Percentiles rank a stretch among this genome's conserved stretches.
phyloP scores from a whole-genome alignment of 192 early-diverging fungal genomes.

The Chytriomyces sp. region DNA sequence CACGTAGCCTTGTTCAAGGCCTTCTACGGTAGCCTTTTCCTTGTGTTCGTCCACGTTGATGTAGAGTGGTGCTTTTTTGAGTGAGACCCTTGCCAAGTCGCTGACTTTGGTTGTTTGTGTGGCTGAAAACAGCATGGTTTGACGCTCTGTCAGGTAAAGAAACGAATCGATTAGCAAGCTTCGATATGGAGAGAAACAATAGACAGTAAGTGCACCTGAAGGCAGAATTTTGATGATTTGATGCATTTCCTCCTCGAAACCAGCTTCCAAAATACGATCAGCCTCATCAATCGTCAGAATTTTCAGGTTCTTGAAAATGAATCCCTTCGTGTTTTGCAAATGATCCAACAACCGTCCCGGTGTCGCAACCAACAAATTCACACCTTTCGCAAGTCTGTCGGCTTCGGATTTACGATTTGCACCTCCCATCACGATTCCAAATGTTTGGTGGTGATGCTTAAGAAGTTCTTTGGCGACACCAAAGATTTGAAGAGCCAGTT shows the following conservation, averaged over 20 bases:
- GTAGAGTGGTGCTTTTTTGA: slow-evolving; percentile 95
- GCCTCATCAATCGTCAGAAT: slow-evolving; percentile 94
- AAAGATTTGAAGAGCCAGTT: slow-evolving; percentile 98
- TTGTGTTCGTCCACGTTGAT: slow-evolving; percentile 99
- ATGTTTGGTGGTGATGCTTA: slow-evolving; percentile 95
- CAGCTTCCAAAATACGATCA: slow-evolving; percentile 96
- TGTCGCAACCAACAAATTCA: slow-evolving; percentile 94
- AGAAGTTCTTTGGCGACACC: slow-evolving; percentile 96
- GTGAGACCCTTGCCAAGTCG: slow-evolving; percentile 96
- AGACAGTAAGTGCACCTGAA: slow-evolving; percentile 52
- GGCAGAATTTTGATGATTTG: slow-evolving; percentile 95
- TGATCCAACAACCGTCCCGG: slow-evolving; percentile 98
- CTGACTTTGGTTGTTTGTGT: slow-evolving; percentile 99
- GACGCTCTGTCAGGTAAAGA: slow-evolving; percentile 69
- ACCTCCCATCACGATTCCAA: slow-evolving; percentile 98
- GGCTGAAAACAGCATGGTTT: slow-evolving; percentile 98
- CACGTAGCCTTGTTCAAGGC: slow-evolving; percentile 97
- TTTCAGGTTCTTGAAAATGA: slow-evolving; percentile 93
- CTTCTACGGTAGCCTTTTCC: slow-evolving; percentile 92
- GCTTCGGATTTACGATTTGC: slow-evolving; percentile 96
- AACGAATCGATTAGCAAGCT: slow-evolving; percentile 10
- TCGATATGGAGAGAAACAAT: background rate
- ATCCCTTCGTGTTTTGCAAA: slow-evolving; percentile 96
- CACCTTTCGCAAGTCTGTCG: slow-evolving; percentile 93
- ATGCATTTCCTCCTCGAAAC: slow-evolving; percentile 99